phyloP scores from a whole-genome alignment of 352 stramenopile genomes.

The Pythium diclinum region DNA sequence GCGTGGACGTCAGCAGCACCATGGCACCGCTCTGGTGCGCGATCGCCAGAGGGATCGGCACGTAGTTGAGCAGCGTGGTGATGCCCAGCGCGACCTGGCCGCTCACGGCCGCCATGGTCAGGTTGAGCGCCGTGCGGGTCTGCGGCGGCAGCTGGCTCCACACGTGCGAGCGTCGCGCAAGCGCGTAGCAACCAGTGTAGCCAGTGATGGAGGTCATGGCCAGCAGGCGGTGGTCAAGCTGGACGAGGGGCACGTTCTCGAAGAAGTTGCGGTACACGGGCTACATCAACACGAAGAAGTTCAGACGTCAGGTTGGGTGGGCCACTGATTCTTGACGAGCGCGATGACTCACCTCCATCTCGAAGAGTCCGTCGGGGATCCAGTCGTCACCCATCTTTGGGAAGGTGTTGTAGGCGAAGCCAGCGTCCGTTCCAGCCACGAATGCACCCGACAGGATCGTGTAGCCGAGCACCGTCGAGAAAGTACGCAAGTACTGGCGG shows the following conservation, averaged over 20 bases:
- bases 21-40: slow-evolving; percentile 96
- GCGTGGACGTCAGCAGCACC: slow-evolving; percentile 89
- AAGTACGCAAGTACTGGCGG: slow-evolving; percentile 61
- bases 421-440: slow-evolving; percentile 98
- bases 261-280: slow-evolving; percentile 96
- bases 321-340: not conserved
- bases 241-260: slow-evolving; percentile 98
- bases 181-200: slow-evolving; percentile 64
- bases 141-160: slow-evolving; percentile 85
- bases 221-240: slow-evolving; percentile 97
- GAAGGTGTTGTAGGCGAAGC: slow-evolving; percentile 98
- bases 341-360: slow-evolving; percentile 41
- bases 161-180: slow-evolving; percentile 66
- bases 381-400: slow-evolving; percentile 94
- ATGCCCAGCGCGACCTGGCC: slow-evolving; percentile 94
- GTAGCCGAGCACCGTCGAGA: slow-evolving; percentile 67
- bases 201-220: slow-evolving; percentile 87
- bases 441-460: slow-evolving; percentile 92
- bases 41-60: slow-evolving; percentile 94
- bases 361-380: slow-evolving; percentile 94
- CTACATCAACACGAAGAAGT: not conserved
- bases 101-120: slow-evolving; percentile 67
- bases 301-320: not conserved
- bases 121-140: slow-evolving; percentile 73
- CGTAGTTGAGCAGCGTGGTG: slow-evolving; percentile 95